Evolutionary conservation across 306 rosid species (phyloP), one percentile per base, ranked within the genome.

Genomic region (Dicorynia guianensis): DNA sequence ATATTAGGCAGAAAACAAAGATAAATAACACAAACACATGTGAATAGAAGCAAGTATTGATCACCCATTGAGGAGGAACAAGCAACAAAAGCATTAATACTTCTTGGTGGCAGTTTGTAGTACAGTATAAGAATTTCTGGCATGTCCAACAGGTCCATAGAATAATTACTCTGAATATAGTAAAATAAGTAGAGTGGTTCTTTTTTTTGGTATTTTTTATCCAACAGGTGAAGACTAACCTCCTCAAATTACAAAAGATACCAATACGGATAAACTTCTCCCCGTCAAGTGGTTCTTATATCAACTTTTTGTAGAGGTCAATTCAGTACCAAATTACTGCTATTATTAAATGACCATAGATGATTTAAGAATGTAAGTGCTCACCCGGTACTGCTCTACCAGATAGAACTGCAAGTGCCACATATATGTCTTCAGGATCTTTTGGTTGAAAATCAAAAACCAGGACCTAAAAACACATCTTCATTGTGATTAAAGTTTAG

Each of bases 371-470:
- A 67, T 20, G 11, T 0, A 60, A 72, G 35, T 30, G 39, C 69
- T 76, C 33, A 92, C 98, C 97, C 53, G 88, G 87, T 58, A 90
- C 84, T 57, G 91, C 40, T 83, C 81, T 90, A 39, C 97, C 96
- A 66, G 89, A 84, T 50, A 95, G 80, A 81, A 80, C 90, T 46
- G 87, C 91, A 63, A 95, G 84, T 40, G 97, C 97, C 63, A 77
- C 87, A 63, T 50, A 85, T 83, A 92, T 63, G 77, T 88, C 90
- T 79, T 92, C 93, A 56, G 98, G 97, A 83, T 92, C 96, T 85
- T 85, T 77, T n/a, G 98, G 98, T 76, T 92, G 98, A 80, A 95
- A 95, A 87, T 92, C 98, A 87, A 83, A 95, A 67, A 92, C 96
- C 82, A 90, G 39, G 19, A 85, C 88, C 98, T 95, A 89, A 62